Conservation (phyloP, 768 basidiomycete genomes). For the Chiua virens region DNA sequence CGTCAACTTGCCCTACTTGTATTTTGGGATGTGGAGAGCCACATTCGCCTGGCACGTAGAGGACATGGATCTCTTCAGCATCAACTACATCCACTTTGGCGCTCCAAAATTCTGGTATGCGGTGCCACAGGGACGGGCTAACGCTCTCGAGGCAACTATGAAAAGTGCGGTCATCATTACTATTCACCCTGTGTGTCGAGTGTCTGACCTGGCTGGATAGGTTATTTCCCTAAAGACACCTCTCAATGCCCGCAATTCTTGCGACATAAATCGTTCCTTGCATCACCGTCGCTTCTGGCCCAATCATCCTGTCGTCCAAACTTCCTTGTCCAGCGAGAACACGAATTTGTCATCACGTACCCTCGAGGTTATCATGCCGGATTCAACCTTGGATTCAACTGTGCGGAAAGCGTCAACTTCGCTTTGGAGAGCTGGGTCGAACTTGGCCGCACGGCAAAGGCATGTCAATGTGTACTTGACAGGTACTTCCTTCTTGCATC, state of each 20-base stretch:
- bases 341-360: slow-evolving; percentile 96
- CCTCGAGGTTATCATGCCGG: slow-evolving; percentile 96
- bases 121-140: slow-evolving; percentile 82
- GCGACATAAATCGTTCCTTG: slow-evolving; percentile 94
- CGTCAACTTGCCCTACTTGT: slow-evolving; percentile 95
- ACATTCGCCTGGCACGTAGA: slow-evolving; percentile 99
- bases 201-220: slow-evolving; percentile 37
- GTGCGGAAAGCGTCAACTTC: slow-evolving; percentile 97
- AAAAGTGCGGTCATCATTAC: slow-evolving; percentile 50
- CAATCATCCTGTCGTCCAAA: slow-evolving; percentile 83
- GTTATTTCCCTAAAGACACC: slow-evolving; percentile 87
- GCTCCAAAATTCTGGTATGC: slow-evolving; percentile 98
- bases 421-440: slow-evolving; percentile 94
- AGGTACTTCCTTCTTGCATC: slow-evolving; percentile 47
- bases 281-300: slow-evolving; percentile 80
- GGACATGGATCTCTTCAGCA: slow-evolving; percentile 98
- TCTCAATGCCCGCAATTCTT: slow-evolving; percentile 89
- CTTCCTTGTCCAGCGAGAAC: slow-evolving; percentile 84
- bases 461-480: slow-evolving; percentile 69
- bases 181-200: neutral
- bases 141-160: slow-evolving; percentile 87
- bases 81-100: slow-evolving; percentile 99
- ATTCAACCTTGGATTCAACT: slow-evolving; percentile 95
- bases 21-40: slow-evolving; percentile 99
- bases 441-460: slow-evolving; percentile 76